phyloP scores from a whole-genome alignment of 2,329 filamentous ascomycete genomes.

The Chrysoporthe puriensis region DNA sequence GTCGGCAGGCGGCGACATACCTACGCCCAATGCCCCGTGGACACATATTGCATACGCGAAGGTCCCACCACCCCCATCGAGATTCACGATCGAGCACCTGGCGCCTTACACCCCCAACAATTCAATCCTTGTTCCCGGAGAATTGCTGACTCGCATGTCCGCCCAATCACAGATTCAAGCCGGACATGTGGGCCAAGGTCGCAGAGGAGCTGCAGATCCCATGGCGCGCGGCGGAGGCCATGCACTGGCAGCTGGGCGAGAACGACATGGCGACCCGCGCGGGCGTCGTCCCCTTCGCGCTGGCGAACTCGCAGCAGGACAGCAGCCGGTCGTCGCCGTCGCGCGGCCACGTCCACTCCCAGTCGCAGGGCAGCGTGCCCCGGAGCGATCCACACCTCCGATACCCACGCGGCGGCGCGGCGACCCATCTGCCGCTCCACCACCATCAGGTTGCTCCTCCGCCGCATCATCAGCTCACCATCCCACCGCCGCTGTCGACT shows the following conservation, averaged over 20 bases:
- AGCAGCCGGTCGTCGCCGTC: conserved; percentile 40
- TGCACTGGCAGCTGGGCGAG: conserved; percentile 97
- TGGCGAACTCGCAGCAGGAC: conserved; percentile 52
- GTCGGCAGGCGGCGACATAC: conserved; percentile 8
- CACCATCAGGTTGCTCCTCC: conserved; percentile 5
- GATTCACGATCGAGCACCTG: conserved; percentile 17
- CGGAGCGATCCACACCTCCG: conserved; percentile 37
- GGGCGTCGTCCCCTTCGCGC: conserved; percentile 82
- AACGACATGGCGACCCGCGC: conserved; percentile 91
- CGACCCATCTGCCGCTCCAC: conserved; percentile 15
- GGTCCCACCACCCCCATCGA: conserved; percentile 20
- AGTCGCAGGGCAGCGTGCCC: conserved; percentile 50
- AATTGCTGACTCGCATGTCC: conserved; percentile 26
- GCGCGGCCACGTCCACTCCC: conserved; percentile 47
- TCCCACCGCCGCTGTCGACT: conserved; percentile 30
- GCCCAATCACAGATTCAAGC: conserved; percentile 73
- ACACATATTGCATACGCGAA: conserved; percentile 17
- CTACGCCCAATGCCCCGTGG: conserved; percentile 13
- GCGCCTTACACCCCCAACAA: conserved; percentile 14
- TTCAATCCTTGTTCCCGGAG: conserved; percentile 8
- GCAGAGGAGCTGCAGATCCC: conserved; percentile 94
- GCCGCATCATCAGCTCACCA: conserved; percentile 18
- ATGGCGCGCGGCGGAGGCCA: conserved; percentile 93
- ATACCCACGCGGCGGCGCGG: conserved; percentile 13
- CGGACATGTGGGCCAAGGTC: conserved; percentile 96